phyloP scores from a whole-genome alignment of 441 rosid genomes.

The Sinapis alba region DNA sequence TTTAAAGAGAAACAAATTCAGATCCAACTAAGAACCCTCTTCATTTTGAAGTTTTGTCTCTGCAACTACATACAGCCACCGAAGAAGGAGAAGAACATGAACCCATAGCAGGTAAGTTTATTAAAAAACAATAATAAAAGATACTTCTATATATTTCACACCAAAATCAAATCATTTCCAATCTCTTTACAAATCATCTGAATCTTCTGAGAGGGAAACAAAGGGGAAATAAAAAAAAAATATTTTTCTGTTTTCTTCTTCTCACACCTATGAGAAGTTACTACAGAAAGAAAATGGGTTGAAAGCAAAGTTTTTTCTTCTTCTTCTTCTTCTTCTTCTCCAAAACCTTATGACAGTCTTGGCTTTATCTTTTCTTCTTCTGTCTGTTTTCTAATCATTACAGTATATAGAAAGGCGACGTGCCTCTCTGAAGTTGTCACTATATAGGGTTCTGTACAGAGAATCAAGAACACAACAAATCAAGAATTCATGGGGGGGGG shows the following conservation, averaged over 20 bases:
- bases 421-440: constrained; percentile 52
- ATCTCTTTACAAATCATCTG: constrained; percentile 47
- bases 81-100: neutral
- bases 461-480: constrained; percentile 48
- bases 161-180: constrained; percentile 77
- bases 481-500: constrained; percentile 37
- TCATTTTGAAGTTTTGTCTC: neutral
- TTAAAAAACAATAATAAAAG: neutral
- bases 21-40: constrained; percentile 27
- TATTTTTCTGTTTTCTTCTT: constrained; percentile 7
- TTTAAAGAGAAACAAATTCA: constrained; percentile 27
- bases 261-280: constrained; percentile 37
- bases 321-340: too few species aligned
- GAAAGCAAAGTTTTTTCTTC: neutral
- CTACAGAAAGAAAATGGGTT: constrained; percentile 1
- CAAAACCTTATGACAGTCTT: constrained; percentile 32
- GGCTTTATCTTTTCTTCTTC: constrained; percentile 52
- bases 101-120: constrained; percentile 21
- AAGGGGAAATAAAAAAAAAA: constrained; percentile 17
- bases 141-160: constrained; percentile 47
- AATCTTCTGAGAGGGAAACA: constrained; percentile 25
- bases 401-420: constrained; percentile 61
- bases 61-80: constrained; percentile 21
- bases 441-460: constrained; percentile 72
- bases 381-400: constrained; percentile 35